Evolutionary conservation across 202 grass and related monocot genomes (phyloP).

Genomic region (Zoysia matrella): DNA sequence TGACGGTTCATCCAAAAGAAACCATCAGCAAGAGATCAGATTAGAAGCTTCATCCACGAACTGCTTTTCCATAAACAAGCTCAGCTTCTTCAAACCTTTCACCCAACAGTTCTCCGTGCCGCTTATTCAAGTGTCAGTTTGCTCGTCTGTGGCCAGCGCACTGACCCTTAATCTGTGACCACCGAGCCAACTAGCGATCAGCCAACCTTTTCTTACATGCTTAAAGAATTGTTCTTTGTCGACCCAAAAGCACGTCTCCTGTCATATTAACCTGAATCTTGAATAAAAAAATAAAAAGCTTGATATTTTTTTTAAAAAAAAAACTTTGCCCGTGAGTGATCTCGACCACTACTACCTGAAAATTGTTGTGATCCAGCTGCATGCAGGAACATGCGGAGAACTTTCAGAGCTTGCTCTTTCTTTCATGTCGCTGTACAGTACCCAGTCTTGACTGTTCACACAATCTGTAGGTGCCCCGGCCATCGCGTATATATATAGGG

Average conservation of each 20-base stretch:
- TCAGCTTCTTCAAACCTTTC: conserved; percentile 24
- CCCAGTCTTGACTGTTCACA: conserved; percentile 44
- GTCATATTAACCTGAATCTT: background rate
- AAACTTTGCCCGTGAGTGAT: background rate
- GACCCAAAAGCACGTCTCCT: background rate
- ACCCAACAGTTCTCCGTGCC: conserved; percentile 34
- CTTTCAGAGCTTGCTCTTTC: conserved; percentile 26
- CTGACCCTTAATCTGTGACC: conserved; percentile 14
- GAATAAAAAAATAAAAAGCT: background rate
- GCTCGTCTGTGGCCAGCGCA: conserved; percentile 41
- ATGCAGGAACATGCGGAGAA: conserved; percentile 45
- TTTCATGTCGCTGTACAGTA: background rate
- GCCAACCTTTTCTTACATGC: background rate
- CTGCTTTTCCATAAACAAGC: conserved; percentile 34
- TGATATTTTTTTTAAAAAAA: background rate
- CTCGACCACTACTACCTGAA: conserved; percentile 25
- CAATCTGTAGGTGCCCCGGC: background rate
- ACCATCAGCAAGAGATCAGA: conserved; percentile 29
- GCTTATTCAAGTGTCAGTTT: conserved; percentile 29
- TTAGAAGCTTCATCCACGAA: conserved; percentile 39
- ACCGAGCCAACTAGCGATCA: conserved; percentile 27
- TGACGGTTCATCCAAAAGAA: conserved; percentile 24
- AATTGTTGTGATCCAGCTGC: conserved; percentile 26
- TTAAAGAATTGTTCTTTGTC: conserved; percentile 16
- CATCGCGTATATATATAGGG: conserved; percentile 17